Evolutionary conservation across 2,329 filamentous ascomycete species (phyloP), one percentile per base, ranked within the genome.

Genomic region (Cyanodermella asteris): DNA sequence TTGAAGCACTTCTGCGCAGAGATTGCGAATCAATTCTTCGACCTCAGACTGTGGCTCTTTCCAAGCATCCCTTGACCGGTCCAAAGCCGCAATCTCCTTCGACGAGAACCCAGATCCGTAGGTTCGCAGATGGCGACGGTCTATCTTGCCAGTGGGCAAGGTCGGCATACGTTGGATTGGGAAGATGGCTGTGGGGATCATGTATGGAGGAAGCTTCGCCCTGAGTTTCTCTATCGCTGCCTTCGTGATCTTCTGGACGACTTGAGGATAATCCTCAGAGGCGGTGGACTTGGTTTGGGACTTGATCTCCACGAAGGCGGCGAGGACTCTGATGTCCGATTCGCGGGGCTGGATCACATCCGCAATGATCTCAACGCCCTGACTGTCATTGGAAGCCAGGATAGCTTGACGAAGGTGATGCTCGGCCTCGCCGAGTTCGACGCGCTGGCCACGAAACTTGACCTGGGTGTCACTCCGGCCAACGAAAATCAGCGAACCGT

Each of bases 361-460:
- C 28, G 20, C 27, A 5, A 32, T 12, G 6, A 27, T 18, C 11
- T 17, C 21, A n/a, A 30, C 25, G 2, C 15, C 19, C 16, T 30
- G 28, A 18, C 21, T 16, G 7, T 20, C 17, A 20, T 26, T 13
- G 4, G 19, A 28, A n/a, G 7, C 18, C 16, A 11, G 28, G n/a
- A n/a, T n/a, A 25, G 9, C 2, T 19, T n/a, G 17, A 15, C 27
- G 24, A 6, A 37, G 14, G 20, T 40, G 38, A 22, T 31, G 27
- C 39, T 36, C 49, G 26, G 36, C 38, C 33, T 36, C 31, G 28
- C 33, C 41, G 28, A 38, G 36, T 40, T 36, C 53, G 33, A 42
- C 35, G 28, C 43, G 13, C 25, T 30, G 49, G 26, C 53, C 53
- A n/a, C 38, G 37, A 5, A 49, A 25, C 29, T 49, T 49, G 20